Conservation (phyloP, 306 rosid genomes). For the Lathyrus aphaca region DNA sequence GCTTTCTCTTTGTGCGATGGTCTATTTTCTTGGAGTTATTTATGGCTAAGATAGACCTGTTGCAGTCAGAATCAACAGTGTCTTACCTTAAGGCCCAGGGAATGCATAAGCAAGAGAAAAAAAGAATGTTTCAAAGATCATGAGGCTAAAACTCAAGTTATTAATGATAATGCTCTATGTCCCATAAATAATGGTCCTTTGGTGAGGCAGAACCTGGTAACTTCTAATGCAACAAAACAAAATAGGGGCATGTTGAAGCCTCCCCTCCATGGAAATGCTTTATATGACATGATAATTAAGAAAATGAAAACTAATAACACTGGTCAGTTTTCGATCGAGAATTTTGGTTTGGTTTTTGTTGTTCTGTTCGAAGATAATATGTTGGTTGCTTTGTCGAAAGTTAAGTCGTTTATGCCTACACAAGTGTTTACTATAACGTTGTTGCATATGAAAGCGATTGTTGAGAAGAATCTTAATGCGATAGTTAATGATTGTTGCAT, state of each 20-base stretch:
- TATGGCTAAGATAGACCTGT: slow-evolving; percentile 56
- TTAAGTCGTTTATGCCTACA: too few species aligned
- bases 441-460: too few species aligned
- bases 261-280: slow-evolving; percentile 56
- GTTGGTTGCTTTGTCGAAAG: too few species aligned
- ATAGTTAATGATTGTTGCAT: too few species aligned
- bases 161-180: slow-evolving; percentile 42
- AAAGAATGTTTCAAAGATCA: slow-evolving; percentile 27
- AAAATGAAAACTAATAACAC: too few species aligned
- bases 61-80: slow-evolving; percentile 67
- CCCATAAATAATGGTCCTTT: slow-evolving; percentile 50
- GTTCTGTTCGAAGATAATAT: too few species aligned
- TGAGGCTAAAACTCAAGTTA: slow-evolving; percentile 28
- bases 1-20: slow-evolving; percentile 95
- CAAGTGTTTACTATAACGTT: too few species aligned
- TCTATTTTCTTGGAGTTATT: slow-evolving; percentile 80
- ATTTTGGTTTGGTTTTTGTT: too few species aligned
- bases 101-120: slow-evolving; percentile 45
- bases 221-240: slow-evolving; percentile 53
- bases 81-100: slow-evolving; percentile 60
- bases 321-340: too few species aligned
- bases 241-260: slow-evolving; percentile 54
- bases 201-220: slow-evolving; percentile 51
- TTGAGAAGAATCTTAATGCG: too few species aligned
- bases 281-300: slow-evolving; percentile 52